phyloP scores from a whole-genome alignment of 352 stramenopile species.

The Pythium rhizo-oryzae region DNA sequence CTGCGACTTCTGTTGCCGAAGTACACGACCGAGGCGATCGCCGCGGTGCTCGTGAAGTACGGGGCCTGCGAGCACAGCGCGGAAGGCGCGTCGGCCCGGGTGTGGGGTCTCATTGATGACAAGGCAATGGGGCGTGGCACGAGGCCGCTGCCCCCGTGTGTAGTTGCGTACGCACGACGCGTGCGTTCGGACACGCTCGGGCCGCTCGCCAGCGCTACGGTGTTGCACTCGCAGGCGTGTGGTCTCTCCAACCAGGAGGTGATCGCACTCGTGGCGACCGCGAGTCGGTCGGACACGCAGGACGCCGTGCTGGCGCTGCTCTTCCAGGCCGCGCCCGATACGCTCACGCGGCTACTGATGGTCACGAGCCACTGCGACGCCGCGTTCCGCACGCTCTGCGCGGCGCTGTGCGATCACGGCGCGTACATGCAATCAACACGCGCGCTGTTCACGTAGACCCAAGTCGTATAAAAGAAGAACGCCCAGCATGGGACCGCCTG shows the following conservation, averaged over 20 bases:
- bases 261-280: too few species aligned
- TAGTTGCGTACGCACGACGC: not conserved
- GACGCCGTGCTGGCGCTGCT: not conserved
- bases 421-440: not conserved
- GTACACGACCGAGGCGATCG: not conserved
- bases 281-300: not conserved
- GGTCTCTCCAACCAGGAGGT: too few species aligned
- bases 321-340: not conserved
- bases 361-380: not conserved
- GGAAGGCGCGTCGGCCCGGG: not conserved
- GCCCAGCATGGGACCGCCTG: too few species aligned
- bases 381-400: not conserved
- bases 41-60: not conserved
- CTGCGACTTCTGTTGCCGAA: not conserved
- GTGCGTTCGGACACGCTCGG: not conserved
- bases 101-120: not conserved
- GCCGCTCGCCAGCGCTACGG: not conserved
- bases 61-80: not conserved
- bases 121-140: not conserved
- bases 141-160: not conserved
- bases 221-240: too few species aligned
- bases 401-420: not conserved
- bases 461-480: too few species aligned
- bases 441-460: too few species aligned
- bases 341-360: not conserved